Base-by-base conservation (phyloP, 2,329 filamentous ascomycete genomes). In the Dothideomycetidae sp. region DNA sequence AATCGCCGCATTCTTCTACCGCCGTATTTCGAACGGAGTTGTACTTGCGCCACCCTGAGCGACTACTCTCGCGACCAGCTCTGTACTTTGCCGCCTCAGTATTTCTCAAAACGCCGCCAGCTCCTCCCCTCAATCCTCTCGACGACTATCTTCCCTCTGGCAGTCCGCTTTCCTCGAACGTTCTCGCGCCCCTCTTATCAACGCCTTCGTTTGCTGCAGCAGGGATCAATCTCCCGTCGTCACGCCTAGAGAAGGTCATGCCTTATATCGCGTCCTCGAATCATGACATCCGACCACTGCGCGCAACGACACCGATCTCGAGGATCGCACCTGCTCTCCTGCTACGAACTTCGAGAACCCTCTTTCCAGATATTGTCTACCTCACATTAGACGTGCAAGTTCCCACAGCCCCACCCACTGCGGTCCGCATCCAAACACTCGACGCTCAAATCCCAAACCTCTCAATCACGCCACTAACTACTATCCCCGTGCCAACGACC, bases 141-240 rank as follows among this genome's bases (percentile, higher is more conserved):
- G 36, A 38, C 29, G 36, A 38, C 29, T 38, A 38, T 19, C 18
- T 38, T 5, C 36, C 36, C 3, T 38, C 36, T 23, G 36, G 36
- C 10, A 21, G 26, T 17, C 36, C 36, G 10, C 12, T 38, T 12
- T 21, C 36, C 5, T 29, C 36, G 5, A 38, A 38, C 13, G 21
- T 38, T 10, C 29, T 38, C 7, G 21, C 36, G 12, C 36, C 36
- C 2, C 18, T 38, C n/a, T 14, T 38, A 12, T 29, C 36, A 7
- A 28, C 36, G 12, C 36, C 36, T 9, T 19, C 29, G 4, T 33
- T 38, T 9, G 36, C 30, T 9, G 29, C 19, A 5, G 33, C 29
- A 7, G 16, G 28, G 9, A 10, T 38, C 12, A 38, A 32, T 14
- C 17, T 38, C 5, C 28, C 36, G 10, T 29, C 36, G 11, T 38